Percentiles rank a stretch among this genome's conserved stretches.
Evolutionary conservation across 371 early-diverging fungal genomes (phyloP).

Genomic region (Chytridiales sp.): DNA sequence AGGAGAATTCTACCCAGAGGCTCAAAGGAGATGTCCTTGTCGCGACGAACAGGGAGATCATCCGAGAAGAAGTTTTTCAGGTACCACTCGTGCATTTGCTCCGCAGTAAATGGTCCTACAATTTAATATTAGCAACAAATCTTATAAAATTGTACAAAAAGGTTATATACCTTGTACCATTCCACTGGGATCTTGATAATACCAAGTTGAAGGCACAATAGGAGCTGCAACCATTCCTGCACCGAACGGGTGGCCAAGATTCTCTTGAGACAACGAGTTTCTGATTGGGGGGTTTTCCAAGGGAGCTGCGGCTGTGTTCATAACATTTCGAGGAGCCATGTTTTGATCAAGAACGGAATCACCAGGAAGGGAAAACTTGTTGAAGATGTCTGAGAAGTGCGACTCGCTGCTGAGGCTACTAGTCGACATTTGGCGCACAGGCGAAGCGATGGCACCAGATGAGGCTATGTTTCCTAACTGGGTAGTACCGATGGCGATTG

Average conservation of each 20-base stretch:
- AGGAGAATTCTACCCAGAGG: conserved; percentile 38
- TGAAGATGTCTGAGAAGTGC: conserved; percentile 9
- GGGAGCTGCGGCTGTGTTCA: too few relatives aligned
- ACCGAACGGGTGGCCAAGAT: too few relatives aligned
- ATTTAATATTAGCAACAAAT: background rate
- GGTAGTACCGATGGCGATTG: too few relatives aligned
- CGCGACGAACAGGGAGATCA: conserved; percentile 43
- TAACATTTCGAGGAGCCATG: too few relatives aligned
- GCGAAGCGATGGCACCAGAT: conserved; percentile 3
- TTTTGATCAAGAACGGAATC: background rate
- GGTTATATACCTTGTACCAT: conserved; percentile 38
- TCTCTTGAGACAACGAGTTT: too few relatives aligned
- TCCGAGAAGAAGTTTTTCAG: conserved; percentile 41
- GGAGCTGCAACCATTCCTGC: conserved; percentile 17
- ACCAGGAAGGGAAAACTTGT: conserved; percentile 2
- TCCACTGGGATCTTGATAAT: conserved; percentile 50
- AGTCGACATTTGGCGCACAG: conserved; percentile 1
- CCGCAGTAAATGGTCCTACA: conserved; percentile 48
- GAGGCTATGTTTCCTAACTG: too few relatives aligned
- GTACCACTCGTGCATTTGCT: conserved; percentile 57
- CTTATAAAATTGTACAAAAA: background rate
- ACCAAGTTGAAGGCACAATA: conserved; percentile 42
- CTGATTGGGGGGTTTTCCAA: too few relatives aligned
- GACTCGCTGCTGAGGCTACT: conserved; percentile 3
- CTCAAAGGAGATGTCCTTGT: conserved; percentile 38